phyloP scores from a whole-genome alignment of 176 grass and related monocot species.

The Otatea glauca region DNA sequence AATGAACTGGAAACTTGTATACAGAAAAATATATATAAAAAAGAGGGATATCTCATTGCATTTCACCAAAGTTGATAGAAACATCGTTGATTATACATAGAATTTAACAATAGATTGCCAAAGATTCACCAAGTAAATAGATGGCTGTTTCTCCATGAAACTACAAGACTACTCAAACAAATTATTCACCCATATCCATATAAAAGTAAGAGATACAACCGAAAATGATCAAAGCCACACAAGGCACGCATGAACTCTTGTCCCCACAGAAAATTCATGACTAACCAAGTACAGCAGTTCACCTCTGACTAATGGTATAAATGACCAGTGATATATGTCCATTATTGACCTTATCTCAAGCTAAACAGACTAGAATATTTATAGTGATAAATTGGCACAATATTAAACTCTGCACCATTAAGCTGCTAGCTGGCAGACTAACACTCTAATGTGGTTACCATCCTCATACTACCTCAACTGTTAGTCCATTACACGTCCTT shows the following conservation, averaged over 20 bases:
- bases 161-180: not conserved
- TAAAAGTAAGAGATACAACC: not conserved
- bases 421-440: not conserved
- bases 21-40: not conserved
- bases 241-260: not conserved
- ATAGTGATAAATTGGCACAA: not conserved
- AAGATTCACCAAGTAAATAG: not conserved
- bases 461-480: not conserved
- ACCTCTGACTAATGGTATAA: not conserved
- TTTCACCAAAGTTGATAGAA: not conserved
- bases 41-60: not conserved
- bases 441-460: not conserved
- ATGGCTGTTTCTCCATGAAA: not conserved
- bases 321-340: not conserved
- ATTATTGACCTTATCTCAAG: not conserved
- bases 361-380: not conserved
- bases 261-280: not conserved
- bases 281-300: not conserved
- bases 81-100: not conserved
- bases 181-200: not conserved
- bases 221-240: not conserved
- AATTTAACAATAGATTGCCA: not conserved
- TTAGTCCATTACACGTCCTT: constrained; percentile 15
- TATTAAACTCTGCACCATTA: not conserved
- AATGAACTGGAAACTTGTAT: not conserved